These are phyloP conservation scores for Penicillium brasilianum DNA, from an alignment of 2,329 filamentous ascomycete species.

Conservation along the genomic window DNA sequence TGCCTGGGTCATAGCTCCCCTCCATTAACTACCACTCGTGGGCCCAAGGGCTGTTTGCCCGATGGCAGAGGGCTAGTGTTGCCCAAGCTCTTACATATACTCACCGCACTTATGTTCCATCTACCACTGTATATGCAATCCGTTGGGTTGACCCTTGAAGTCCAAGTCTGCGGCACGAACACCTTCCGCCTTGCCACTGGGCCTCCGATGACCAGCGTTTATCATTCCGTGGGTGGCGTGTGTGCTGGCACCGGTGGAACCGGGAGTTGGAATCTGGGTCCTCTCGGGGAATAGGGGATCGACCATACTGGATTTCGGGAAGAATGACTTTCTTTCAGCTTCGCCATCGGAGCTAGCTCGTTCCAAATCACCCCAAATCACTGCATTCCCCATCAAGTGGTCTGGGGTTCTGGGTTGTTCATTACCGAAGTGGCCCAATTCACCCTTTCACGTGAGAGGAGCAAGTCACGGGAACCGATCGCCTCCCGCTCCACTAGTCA, in stretches of 20 bases:
- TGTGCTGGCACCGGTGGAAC: slow-evolving; percentile 4
- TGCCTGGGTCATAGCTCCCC: slow-evolving; percentile 3
- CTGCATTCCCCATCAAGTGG: no score
- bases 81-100: background rate
- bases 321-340: background rate
- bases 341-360: background rate
- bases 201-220: background rate
- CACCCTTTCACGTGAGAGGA: slow-evolving; percentile 3
- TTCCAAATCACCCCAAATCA: background rate
- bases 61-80: background rate
- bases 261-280: background rate
- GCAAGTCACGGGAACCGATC: slow-evolving; percentile 7
- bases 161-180: slow-evolving; percentile 3
- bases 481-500: slow-evolving; percentile 6
- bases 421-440: background rate
- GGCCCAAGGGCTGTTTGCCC: background rate
- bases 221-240: slow-evolving; percentile 7
- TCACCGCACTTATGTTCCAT: background rate
- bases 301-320: background rate
- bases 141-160: background rate
- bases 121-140: background rate
- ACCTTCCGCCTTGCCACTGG: slow-evolving; percentile 2
- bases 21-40: background rate
- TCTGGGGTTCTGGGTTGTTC: no score
- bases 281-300: slow-evolving; percentile 1